Evolutionary conservation across 1,139 yeast species (phyloP).

Genomic region (Zygosaccharomyces pseudobailii): DNA sequence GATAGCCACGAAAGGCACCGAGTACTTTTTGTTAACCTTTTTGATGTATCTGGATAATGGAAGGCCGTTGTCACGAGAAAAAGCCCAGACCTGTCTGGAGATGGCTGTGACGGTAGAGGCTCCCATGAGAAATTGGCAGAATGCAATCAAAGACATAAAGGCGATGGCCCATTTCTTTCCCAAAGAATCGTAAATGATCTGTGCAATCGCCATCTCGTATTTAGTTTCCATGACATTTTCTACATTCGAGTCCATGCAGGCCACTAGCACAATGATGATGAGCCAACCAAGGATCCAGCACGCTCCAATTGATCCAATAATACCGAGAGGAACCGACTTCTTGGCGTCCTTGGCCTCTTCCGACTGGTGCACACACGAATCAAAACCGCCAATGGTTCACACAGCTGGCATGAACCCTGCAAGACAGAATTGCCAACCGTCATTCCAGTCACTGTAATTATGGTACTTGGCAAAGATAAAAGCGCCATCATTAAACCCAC

Average conservation of each 20-base stretch:
- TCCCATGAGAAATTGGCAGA: conserved; percentile 66
- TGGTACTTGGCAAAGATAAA: conserved; percentile 54
- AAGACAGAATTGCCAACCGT: conserved; percentile 57
- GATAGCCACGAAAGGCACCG: conserved; percentile 61
- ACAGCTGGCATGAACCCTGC: conserved; percentile 52
- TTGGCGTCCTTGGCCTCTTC: conserved; percentile 69
- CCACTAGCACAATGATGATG: conserved; percentile 50
- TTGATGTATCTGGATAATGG: conserved; percentile 46
- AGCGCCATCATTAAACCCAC: conserved; percentile 38
- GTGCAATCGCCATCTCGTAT: conserved; percentile 60
- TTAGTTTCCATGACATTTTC: conserved; percentile 40
- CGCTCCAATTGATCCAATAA: conserved; percentile 47
- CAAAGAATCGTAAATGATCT: conserved; percentile 56
- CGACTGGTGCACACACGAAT: conserved; percentile 66
- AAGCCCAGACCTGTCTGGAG: conserved; percentile 50
- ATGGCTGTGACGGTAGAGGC: conserved; percentile 49
- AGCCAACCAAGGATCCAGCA: conserved; percentile 62
- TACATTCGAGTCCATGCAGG: conserved; percentile 53
- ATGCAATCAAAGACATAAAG: conserved; percentile 54
- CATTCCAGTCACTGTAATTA: conserved; percentile 54
- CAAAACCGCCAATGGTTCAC: conserved; percentile 67
- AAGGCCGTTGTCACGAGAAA: conserved; percentile 49
- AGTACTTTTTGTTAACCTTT: conserved; percentile 46
- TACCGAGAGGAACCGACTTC: conserved; percentile 64
- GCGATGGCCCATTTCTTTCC: conserved; percentile 70